Percentiles rank a stretch among this genome's conserved stretches.
Evolutionary conservation across 2,329 filamentous ascomycete species (phyloP).

Genomic region (Aspergillus melleus): DNA sequence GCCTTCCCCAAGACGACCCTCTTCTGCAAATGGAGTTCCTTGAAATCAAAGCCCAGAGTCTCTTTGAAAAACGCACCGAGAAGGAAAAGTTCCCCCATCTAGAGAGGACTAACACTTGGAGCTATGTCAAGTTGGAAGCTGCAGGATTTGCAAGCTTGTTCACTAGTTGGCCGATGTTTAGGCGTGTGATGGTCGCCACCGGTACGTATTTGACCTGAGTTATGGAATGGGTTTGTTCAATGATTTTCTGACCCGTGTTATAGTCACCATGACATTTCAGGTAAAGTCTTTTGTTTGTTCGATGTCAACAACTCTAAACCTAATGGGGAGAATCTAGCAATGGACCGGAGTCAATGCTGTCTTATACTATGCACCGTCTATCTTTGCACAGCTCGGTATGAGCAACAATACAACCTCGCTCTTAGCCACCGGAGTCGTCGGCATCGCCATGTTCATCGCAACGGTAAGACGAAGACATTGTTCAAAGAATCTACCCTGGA

Average conservation of each 20-base stretch:
- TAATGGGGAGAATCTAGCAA: background rate
- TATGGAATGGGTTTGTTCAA: background rate
- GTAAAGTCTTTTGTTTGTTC: background rate
- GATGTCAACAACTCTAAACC: background rate
- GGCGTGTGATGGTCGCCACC: slow-evolving; percentile 26
- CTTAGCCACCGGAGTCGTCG: slow-evolving; percentile 28
- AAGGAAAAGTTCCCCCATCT: slow-evolving; percentile 68
- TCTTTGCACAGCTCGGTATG: slow-evolving; percentile 28
- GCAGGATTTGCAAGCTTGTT: slow-evolving; percentile 31
- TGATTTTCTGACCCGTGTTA: background rate
- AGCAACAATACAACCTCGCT: slow-evolving; percentile 25
- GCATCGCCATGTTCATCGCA: slow-evolving; percentile 16
- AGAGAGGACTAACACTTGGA: slow-evolving; percentile 59
- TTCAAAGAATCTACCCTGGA: no score
- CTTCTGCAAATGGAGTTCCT: slow-evolving; percentile 73
- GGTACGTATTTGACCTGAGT: slow-evolving; percentile 12
- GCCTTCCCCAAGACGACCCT: slow-evolving; percentile 62
- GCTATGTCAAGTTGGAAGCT: slow-evolving; percentile 66
- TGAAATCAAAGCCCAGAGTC: slow-evolving; percentile 77
- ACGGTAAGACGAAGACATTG: background rate
- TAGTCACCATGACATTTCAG: slow-evolving; percentile 38
- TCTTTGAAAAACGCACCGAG: slow-evolving; percentile 73
- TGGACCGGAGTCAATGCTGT: slow-evolving; percentile 36
- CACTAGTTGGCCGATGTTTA: slow-evolving; percentile 30
- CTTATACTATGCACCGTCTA: slow-evolving; percentile 38